A percentile compares a stretch with the other conserved stretches of the same genome.
Evolutionary conservation across 441 rosid species (phyloP).

Genomic region (Populus hybrid): DNA sequence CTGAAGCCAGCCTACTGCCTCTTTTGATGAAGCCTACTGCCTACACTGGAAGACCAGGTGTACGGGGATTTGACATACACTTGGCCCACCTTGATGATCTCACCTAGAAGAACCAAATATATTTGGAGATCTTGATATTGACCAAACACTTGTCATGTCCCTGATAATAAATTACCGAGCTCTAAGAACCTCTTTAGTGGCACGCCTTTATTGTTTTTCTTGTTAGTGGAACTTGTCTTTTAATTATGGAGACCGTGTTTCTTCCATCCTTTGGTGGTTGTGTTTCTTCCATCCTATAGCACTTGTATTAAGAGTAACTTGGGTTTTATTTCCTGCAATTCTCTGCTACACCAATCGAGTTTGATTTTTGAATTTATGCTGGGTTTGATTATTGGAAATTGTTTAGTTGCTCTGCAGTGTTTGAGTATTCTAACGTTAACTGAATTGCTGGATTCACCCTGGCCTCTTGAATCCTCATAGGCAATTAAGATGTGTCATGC

Average conservation of each 20-base stretch:
- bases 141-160: slow-evolving; percentile 49
- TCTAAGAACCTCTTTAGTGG: slow-evolving; percentile 60
- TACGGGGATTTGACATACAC: slow-evolving; percentile 62
- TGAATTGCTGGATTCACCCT: slow-evolving; percentile 18
- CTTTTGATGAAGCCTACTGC: slow-evolving; percentile 70
- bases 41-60: slow-evolving; percentile 90
- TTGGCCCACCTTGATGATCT: slow-evolving; percentile 79
- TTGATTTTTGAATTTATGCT: slow-evolving; percentile 12
- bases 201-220: slow-evolving; percentile 46
- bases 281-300: slow-evolving; percentile 39
- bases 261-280: slow-evolving; percentile 41
- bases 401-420: slow-evolving; percentile 15
- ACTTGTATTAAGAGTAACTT: slow-evolving; percentile 44
- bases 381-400: slow-evolving; percentile 15
- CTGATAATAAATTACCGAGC: slow-evolving; percentile 65
- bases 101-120: slow-evolving; percentile 64
- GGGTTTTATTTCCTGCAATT: slow-evolving; percentile 16
- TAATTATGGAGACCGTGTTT: slow-evolving; percentile 41
- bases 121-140: slow-evolving; percentile 43
- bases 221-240: slow-evolving; percentile 32
- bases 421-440: slow-evolving; percentile 8
- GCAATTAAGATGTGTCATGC: slow-evolving; percentile 1
- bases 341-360: slow-evolving; percentile 10
- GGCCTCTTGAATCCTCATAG: slow-evolving; percentile 8
- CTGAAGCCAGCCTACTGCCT: slow-evolving; percentile 86